Evolutionary conservation across 208 protist genomes (phyloP).

Genomic region (Herpetomonas samuelpessoai): DNA sequence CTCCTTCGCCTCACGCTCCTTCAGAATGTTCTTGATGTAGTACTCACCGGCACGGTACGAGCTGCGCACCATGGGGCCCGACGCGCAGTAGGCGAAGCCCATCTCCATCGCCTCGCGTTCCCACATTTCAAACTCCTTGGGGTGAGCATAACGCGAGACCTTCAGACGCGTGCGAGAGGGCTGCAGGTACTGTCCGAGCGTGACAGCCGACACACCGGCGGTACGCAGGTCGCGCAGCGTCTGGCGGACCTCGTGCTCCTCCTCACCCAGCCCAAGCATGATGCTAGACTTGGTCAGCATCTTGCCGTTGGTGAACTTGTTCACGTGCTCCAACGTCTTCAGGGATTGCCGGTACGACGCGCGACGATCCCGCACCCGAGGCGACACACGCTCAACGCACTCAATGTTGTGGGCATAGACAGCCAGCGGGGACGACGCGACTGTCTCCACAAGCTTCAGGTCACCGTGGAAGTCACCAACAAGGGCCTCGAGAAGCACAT

Average conservation of each 20-base stretch:
- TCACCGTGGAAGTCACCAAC: slow-evolving; percentile 97
- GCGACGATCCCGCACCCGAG: slow-evolving; percentile 93
- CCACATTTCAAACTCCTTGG: slow-evolving; percentile 96
- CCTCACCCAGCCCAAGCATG: slow-evolving; percentile 98
- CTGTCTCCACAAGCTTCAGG: slow-evolving; percentile 67
- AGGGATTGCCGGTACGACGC: slow-evolving; percentile 96
- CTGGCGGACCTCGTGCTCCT: slow-evolving; percentile 94
- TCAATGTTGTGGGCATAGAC: slow-evolving; percentile 99
- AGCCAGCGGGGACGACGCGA: slow-evolving; percentile 93
- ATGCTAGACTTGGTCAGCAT: slow-evolving; percentile 98
- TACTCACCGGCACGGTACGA: slow-evolving; percentile 96
- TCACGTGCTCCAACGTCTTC: slow-evolving; percentile 90
- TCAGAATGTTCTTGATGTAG: slow-evolving; percentile 94
- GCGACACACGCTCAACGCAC: slow-evolving; percentile 93
- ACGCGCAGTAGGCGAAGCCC: slow-evolving; percentile 98
- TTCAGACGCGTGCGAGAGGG: slow-evolving; percentile 96
- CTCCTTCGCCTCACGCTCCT: slow-evolving; percentile 39
- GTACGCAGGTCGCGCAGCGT: slow-evolving; percentile 93
- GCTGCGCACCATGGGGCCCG: slow-evolving; percentile 94
- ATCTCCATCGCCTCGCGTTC: slow-evolving; percentile 90
- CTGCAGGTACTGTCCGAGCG: slow-evolving; percentile 97
- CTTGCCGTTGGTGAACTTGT: slow-evolving; percentile 63
- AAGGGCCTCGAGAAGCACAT: slow-evolving; percentile 95
- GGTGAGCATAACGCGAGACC: slow-evolving; percentile 95
- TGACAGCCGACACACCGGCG: slow-evolving; percentile 93